A percentile compares a stretch with the other conserved stretches of the same genome.
These are phyloP conservation scores for Solanum hybrid DNA, from an alignment of 305 asterid genomes.

Conservation along the genomic window DNA sequence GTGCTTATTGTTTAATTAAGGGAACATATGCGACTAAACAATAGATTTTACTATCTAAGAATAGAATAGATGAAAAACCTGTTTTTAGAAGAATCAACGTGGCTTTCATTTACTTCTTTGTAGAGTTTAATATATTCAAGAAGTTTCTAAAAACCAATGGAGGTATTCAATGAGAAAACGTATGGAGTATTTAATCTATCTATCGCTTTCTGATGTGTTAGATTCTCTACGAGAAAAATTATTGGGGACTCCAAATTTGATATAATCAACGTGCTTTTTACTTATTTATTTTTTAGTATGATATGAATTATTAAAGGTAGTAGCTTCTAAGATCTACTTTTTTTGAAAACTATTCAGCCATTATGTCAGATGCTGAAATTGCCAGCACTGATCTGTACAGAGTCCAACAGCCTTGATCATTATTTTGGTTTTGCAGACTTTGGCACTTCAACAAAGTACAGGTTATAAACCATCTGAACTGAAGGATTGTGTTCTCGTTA, in stretches of 20 bases:
- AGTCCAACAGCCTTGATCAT: background rate
- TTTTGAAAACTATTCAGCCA: background rate
- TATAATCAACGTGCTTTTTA: background rate
- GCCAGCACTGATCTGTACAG: background rate
- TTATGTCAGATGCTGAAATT: background rate
- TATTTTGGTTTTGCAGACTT: slow-evolving; percentile 27
- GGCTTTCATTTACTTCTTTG: background rate
- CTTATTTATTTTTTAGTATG: background rate
- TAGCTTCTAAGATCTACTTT: background rate
- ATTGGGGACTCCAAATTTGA: background rate
- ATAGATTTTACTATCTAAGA: background rate
- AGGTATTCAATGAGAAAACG: background rate
- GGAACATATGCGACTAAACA: background rate
- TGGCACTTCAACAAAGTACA: slow-evolving; percentile 36
- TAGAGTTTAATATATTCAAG: background rate
- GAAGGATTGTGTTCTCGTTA: slow-evolving; percentile 49
- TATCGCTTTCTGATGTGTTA: background rate
- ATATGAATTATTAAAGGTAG: background rate
- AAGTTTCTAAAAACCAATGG: background rate
- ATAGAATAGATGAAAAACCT: background rate
- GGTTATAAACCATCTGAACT: slow-evolving; percentile 46
- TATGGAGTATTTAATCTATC: background rate
- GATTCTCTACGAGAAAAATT: background rate
- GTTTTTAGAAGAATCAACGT: background rate
- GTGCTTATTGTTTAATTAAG: background rate